Base-by-base conservation (phyloP, 2,329 filamentous ascomycete genomes). In the Epichloe amarillans region DNA sequence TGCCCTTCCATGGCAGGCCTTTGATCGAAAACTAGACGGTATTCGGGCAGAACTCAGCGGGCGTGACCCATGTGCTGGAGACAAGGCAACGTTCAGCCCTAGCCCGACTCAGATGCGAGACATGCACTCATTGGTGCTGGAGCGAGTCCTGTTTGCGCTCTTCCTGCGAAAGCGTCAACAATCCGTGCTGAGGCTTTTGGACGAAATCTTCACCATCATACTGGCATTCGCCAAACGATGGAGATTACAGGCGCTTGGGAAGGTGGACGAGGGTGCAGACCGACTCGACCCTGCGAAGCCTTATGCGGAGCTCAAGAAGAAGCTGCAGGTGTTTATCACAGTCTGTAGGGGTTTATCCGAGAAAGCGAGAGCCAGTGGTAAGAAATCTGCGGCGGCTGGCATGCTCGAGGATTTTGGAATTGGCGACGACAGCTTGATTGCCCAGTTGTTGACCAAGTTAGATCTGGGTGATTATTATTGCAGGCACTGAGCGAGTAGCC, bases 91-190 rank as follows among this genome's bases (percentile, higher is more conserved):
- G 0, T 60, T 62, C 56, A 84, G 86, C 14, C 76, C 90, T 0
- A 84, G 86, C 14, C 76, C 90, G 0, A 80, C 83, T 39, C 72
- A 77, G 41, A 67, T 95, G 12, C 75, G 83, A 21, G 75, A 80
- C 42, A 77, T 82, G 23, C 88, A 95, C 57, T 83, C 89, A 54
- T 72, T 77, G 36, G 77, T 83, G 7, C 72, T 95, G 2, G 84
- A 94, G 61, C 75, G 80, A 47, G 88, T 94, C 45, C 78, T 90
- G 69, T 79, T 82, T 54, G 79, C 80, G 0, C 69, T 93, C 0
- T 74, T 95, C 14, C 69, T 95, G 3, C 77, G 85, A 52, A 86
- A 85, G 59, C 74, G 85, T 37, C 88, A 95, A 63, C 74, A 80
- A 52, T 83, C 86, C 1, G 79, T 89, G 0, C 72, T 89, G 55